Evolutionary conservation across 2,329 filamentous ascomycete genomes (phyloP), one percentile per base, ranked within the genome.

Genomic region (Verticillium zaregamsianum): DNA sequence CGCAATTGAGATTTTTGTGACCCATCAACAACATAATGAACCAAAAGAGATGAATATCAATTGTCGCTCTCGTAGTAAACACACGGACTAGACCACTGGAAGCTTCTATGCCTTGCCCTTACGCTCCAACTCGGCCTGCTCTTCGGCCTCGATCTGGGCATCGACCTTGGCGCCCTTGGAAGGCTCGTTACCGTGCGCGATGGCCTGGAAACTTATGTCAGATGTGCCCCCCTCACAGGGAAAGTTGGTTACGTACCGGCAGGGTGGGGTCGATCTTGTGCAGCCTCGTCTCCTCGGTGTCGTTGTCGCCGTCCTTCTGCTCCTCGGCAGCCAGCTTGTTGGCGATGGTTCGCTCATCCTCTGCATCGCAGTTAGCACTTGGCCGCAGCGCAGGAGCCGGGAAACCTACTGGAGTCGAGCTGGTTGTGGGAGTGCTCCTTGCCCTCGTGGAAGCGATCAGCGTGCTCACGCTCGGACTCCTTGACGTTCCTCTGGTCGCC

Each of bases 131-230:
- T 82, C 76, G 66, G 82, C 85, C 70, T 90, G 84, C 63, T 93
- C 90, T 69, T 92, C 90, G 5, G 85, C 83, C 70, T 84, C 79
- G 56, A 93, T 67, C 74, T 90, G 72, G 62, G 90, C 84, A 73
- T 93, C 90, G 62, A 92, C 82, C 80, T 90, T 84, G 28, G 90
- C 90, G 20, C 90, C 90, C 70, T 80, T 85, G 23, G 86, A 90
- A 2, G 90, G 90, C 76, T 92, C 82, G 72, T 92, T 92, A 63
- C 89, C 89, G 71, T 93, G 89, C 66, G 81, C 71, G 67, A 77
- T 83, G 61, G 89, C 90, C 20, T 17, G 6, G 11, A 20, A 35
- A 11, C 31, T 37, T 60, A 62, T 61, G 58, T 65, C 28, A 64
- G 56, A 20, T 15, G 57, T 5, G 28, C 15, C 35, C 68, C 70